Percentiles rank a stretch among this genome's conserved stretches.
These are phyloP conservation scores for Komagataella pastoris DNA, from an alignment of 805 yeast species.

Conservation along the genomic window DNA sequence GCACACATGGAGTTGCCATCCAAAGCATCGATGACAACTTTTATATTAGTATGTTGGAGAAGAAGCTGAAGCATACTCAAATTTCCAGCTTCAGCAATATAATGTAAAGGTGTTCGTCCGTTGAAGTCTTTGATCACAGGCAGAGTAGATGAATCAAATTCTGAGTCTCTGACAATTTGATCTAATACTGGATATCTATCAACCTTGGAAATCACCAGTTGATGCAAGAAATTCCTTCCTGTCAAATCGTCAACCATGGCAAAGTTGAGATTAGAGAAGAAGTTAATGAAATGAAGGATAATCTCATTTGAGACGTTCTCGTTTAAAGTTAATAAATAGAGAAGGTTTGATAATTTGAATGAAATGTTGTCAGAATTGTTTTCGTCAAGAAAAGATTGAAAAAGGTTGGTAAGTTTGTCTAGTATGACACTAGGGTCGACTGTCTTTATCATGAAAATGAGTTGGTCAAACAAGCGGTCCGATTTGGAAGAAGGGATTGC, in stretches of 20 bases:
- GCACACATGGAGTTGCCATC: constrained; percentile 79
- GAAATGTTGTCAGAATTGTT: not conserved
- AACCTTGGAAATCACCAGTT: constrained; percentile 22
- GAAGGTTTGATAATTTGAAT: constrained; percentile 52
- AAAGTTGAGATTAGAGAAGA: constrained; percentile 40
- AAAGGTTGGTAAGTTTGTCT: not conserved
- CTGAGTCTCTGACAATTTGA: constrained; percentile 10
- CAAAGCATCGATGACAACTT: constrained; percentile 28
- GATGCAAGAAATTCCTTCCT: constrained; percentile 67
- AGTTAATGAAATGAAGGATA: constrained; percentile 26
- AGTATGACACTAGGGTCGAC: constrained; percentile 8
- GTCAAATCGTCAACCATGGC: constrained; percentile 51
- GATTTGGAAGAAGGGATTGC: constrained; percentile 19
- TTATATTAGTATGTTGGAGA: constrained; percentile 15
- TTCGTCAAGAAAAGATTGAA: constrained; percentile 17
- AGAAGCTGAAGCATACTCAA: constrained; percentile 24
- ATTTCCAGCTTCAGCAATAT: constrained; percentile 56
- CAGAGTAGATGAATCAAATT: not conserved
- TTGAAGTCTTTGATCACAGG: constrained; percentile 37
- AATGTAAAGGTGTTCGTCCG: constrained; percentile 79
- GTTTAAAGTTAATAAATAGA: constrained; percentile 53
- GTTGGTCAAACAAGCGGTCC: constrained; percentile 58
- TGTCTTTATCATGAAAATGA: constrained; percentile 26
- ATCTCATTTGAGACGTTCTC: constrained; percentile 47
- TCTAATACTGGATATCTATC: constrained; percentile 8